Conservation (phyloP, 345 rosid species). For the Gossypium herbaceum region DNA sequence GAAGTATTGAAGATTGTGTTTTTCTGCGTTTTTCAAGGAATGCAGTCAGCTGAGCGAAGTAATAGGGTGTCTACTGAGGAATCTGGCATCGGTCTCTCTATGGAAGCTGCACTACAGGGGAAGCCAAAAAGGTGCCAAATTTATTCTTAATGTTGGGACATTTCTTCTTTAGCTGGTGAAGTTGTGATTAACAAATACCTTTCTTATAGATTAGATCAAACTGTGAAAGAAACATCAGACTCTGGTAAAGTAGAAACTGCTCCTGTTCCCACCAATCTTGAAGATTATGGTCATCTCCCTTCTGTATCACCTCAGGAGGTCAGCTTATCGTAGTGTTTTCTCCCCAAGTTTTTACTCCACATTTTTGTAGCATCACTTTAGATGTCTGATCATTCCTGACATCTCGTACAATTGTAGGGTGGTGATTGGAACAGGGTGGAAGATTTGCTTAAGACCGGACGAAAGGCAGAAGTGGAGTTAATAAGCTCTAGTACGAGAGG, state of each 20-base stretch:
- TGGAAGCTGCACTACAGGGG: conserved; percentile 47
- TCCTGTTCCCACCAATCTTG: conserved; percentile 20
- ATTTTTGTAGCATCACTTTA: conserved; percentile 1
- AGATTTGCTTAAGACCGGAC: conserved; percentile 48
- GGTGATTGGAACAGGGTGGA: conserved; percentile 77
- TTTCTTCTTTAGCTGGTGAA: conserved; percentile 10
- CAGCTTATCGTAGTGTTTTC: conserved; percentile 18
- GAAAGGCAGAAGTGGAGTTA: conserved; percentile 67
- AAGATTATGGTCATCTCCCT: conserved; percentile 31
- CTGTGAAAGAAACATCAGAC: conserved; percentile 31
- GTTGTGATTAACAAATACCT: conserved; percentile 21
- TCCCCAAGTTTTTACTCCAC: neutral
- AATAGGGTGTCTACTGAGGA: conserved; percentile 27
- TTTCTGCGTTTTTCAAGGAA: conserved; percentile 44
- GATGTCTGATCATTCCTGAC: conserved; percentile 19
- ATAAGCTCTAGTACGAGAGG: conserved; percentile 79
- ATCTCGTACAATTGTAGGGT: conserved; percentile 44
- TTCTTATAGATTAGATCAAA: conserved; percentile 59
- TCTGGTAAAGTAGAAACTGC: conserved; percentile 24
- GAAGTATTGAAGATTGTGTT: conserved; percentile 19
- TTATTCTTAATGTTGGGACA: conserved; percentile 12
- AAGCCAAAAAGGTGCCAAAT: conserved; percentile 64
- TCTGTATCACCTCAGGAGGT: conserved; percentile 54
- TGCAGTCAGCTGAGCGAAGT: conserved; percentile 40
- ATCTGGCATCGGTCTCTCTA: conserved; percentile 24